phyloP scores from a whole-genome alignment of 2,329 filamentous ascomycete species.

The Beauveria australis region DNA sequence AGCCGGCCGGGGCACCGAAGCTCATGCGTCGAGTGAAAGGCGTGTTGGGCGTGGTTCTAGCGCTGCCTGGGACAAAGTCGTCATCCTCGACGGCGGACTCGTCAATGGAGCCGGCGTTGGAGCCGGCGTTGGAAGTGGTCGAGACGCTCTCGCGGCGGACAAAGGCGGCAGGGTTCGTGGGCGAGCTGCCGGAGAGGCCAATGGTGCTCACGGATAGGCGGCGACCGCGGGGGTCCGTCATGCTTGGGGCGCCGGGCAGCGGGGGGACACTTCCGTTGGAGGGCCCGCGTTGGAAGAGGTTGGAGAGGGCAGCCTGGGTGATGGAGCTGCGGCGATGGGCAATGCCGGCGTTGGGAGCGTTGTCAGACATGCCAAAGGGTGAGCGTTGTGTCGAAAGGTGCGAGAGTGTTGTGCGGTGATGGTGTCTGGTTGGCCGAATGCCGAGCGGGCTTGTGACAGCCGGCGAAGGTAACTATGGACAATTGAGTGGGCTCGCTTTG shows the following conservation, averaged over 20 bases:
- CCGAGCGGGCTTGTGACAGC: slow-evolving; percentile 1
- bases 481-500: not conserved
- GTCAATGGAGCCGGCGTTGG: slow-evolving; percentile 50
- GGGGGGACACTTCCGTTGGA: slow-evolving; percentile 36
- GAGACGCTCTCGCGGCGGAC: slow-evolving; percentile 61
- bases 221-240: slow-evolving; percentile 52
- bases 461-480: not conserved
- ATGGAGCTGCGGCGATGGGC: slow-evolving; percentile 47
- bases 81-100: slow-evolving; percentile 68
- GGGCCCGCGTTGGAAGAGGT: slow-evolving; percentile 50
- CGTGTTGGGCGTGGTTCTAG: slow-evolving; percentile 55
- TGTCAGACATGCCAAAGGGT: slow-evolving; percentile 24
- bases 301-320: slow-evolving; percentile 48
- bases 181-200: slow-evolving; percentile 63
- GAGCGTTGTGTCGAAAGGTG: slow-evolving; percentile 17
- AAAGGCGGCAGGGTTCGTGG: slow-evolving; percentile 45
- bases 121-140: slow-evolving; percentile 49
- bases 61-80: slow-evolving; percentile 39
- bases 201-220: slow-evolving; percentile 68
- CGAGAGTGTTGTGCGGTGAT: slow-evolving; percentile 16
- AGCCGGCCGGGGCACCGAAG: slow-evolving; percentile 68
- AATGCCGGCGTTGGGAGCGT: slow-evolving; percentile 23
- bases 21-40: slow-evolving; percentile 82
- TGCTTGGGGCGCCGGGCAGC: slow-evolving; percentile 28
- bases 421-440: not conserved